A percentile compares a stretch with the other conserved stretches of the same genome.
phyloP scores from a whole-genome alignment of 495 filamentous ascomycete genomes.

The Amphirosellinia nigrospora region DNA sequence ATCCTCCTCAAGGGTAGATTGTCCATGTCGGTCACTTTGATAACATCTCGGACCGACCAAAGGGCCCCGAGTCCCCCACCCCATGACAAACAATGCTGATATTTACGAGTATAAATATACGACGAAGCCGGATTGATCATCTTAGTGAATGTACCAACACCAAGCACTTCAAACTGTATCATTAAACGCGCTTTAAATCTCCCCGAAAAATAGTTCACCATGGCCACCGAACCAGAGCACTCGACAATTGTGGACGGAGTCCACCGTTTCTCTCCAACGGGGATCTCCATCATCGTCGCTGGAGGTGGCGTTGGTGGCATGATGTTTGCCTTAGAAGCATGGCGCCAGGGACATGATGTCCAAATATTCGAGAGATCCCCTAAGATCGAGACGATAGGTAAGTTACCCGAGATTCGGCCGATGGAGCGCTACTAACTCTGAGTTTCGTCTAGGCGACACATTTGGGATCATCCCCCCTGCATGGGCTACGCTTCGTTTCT shows the following conservation, averaged over 20 bases:
- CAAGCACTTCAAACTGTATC: neutral
- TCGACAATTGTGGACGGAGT: neutral
- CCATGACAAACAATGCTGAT: neutral
- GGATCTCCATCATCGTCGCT: conserved; percentile 21
- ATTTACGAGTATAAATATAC: conserved; percentile 1
- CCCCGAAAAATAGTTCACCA: neutral
- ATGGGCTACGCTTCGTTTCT: conserved; percentile 17
- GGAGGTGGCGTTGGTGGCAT: conserved; percentile 11
- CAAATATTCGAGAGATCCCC: conserved; percentile 5
- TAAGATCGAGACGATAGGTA: conserved; percentile 10
- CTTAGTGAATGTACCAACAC: neutral
- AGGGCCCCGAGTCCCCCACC: neutral
- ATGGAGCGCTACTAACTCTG: conserved; percentile 1
- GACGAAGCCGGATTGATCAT: neutral
- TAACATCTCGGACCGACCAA: neutral
- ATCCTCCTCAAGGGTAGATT: too few species aligned
- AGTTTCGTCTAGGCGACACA: conserved; percentile 5
- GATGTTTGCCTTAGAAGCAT: conserved; percentile 17
- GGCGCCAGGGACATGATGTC: conserved; percentile 13
- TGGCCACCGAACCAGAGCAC: neutral
- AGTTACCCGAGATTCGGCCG: neutral
- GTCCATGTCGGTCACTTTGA: neutral
- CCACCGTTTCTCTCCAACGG: conserved; percentile 1
- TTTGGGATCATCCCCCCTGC: conserved; percentile 21
- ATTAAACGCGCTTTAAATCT: neutral